Conservation (phyloP, 2,329 filamentous ascomycete species). For the Periconia sp. region DNA sequence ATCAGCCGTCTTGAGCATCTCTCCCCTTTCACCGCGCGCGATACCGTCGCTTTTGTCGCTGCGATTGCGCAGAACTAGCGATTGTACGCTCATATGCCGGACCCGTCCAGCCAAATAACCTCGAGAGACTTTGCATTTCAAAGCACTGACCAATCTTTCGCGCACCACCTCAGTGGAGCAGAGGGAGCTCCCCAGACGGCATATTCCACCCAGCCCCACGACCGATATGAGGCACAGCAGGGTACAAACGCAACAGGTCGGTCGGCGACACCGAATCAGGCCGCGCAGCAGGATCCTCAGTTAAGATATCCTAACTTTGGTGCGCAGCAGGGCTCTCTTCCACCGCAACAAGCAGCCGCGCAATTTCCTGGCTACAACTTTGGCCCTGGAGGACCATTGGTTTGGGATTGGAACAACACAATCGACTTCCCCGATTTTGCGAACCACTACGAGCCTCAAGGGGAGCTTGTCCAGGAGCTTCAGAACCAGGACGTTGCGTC, state of each 20-base stretch:
- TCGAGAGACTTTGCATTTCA: slow-evolving; percentile 38
- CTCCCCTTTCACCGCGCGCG: slow-evolving; percentile 7
- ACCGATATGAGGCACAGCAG: slow-evolving; percentile 33
- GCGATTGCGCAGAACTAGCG: slow-evolving; percentile 21
- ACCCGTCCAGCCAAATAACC: slow-evolving; percentile 27
- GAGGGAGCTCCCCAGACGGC: slow-evolving; percentile 21
- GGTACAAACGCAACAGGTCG: slow-evolving; percentile 26
- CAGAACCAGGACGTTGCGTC: slow-evolving; percentile 31
- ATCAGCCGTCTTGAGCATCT: slow-evolving; percentile 20
- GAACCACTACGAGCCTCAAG: slow-evolving; percentile 52
- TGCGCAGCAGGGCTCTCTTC: slow-evolving; percentile 18
- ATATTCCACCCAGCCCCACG: slow-evolving; percentile 24
- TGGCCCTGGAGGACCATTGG: slow-evolving; percentile 29
- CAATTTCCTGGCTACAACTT: slow-evolving; percentile 30
- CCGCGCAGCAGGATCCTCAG: slow-evolving; percentile 20
- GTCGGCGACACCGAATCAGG: slow-evolving; percentile 22
- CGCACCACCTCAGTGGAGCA: slow-evolving; percentile 20
- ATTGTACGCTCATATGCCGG: slow-evolving; percentile 35
- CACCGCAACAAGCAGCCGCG: slow-evolving; percentile 15
- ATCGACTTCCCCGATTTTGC: slow-evolving; percentile 41
- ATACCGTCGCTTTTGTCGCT: slow-evolving; percentile 10
- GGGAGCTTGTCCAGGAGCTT: slow-evolving; percentile 50
- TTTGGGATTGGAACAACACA: slow-evolving; percentile 48
- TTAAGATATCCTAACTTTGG: slow-evolving; percentile 25
- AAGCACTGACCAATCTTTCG: slow-evolving; percentile 41